phyloP scores from a whole-genome alignment of 345 rosid genomes.

The Pugionium cornutum region DNA sequence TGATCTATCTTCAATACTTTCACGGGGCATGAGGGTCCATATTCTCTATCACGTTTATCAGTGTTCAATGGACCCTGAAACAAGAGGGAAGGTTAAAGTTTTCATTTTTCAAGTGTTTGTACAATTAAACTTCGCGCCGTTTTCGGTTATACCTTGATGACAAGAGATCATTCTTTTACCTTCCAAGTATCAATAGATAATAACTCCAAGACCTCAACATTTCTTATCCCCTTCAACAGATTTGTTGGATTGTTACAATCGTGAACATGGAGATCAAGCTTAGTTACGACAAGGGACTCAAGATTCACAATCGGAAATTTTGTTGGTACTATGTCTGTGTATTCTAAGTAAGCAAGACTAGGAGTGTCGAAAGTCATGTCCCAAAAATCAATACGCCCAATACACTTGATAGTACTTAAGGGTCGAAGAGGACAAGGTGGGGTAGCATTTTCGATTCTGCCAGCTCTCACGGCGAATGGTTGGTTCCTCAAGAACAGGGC shows the following conservation, averaged over 20 bases:
- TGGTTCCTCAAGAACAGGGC: conserved; percentile 9
- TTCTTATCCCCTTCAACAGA: conserved; percentile 6
- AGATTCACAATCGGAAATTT: not conserved
- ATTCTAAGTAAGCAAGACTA: not conserved
- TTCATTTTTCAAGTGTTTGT: not conserved
- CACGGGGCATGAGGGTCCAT: not conserved
- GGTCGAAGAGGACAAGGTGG: not conserved
- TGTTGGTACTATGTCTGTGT: not conserved
- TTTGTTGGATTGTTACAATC: not conserved
- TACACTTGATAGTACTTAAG: not conserved
- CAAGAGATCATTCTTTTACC: not conserved
- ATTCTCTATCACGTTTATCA: not conserved
- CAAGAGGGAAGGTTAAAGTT: not conserved
- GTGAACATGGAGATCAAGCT: not conserved
- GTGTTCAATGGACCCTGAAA: conserved; percentile 5
- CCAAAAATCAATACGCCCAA: not conserved
- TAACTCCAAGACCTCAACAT: conserved; percentile 13
- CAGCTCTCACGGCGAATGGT: not conserved
- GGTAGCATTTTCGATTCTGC: not conserved
- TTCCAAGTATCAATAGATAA: not conserved
- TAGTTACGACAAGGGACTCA: conserved; percentile 16
- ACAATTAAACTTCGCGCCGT: not conserved
- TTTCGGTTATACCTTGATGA: not conserved
- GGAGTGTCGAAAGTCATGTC: not conserved
- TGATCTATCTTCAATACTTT: conserved; percentile 12